A percentile compares a stretch with the other conserved stretches of the same genome.
These are phyloP conservation scores for Datisca glomerata DNA, from an alignment of 306 rosid species.

Conservation along the genomic window DNA sequence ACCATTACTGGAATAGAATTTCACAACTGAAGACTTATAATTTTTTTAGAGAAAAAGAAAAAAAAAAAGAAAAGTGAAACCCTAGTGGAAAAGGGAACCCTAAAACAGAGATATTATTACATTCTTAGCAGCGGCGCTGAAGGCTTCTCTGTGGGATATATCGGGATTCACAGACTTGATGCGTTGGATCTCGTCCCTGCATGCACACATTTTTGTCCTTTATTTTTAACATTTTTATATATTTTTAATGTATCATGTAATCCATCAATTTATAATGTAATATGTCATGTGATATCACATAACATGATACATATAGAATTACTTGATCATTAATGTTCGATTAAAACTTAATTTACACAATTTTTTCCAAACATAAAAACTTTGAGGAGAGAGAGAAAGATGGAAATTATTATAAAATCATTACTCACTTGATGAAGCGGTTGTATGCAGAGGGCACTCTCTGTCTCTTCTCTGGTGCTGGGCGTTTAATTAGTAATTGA, in stretches of 20 bases:
- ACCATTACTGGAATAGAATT: too few species aligned
- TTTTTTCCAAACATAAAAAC: too few species aligned
- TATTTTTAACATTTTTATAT: background rate
- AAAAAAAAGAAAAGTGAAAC: constrained; percentile 3
- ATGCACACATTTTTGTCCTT: constrained; percentile 8
- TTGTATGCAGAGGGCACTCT: constrained; percentile 47
- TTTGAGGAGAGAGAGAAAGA: background rate
- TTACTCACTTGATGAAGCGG: constrained; percentile 48
- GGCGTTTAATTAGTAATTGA: constrained; percentile 6
- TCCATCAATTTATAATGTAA: too few species aligned
- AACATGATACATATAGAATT: too few species aligned
- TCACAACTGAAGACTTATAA: too few species aligned
- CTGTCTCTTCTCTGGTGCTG: constrained; percentile 54
- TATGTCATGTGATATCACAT: too few species aligned
- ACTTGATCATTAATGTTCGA: too few species aligned
- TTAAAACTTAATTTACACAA: too few species aligned
- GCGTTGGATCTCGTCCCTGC: constrained; percentile 57
- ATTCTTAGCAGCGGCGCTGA: constrained; percentile 49
- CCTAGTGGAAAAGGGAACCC: constrained; percentile 11
- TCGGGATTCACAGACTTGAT: constrained; percentile 45
- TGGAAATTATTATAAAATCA: constrained; percentile 3
- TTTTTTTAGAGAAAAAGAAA: background rate
- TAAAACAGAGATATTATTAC: constrained; percentile 14
- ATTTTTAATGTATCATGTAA: too few species aligned
- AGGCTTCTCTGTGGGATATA: constrained; percentile 48